Percentiles rank a stretch among this genome's conserved stretches.
Evolutionary conservation across 176 grass and related monocot species (phyloP).

Genomic region (Oryza punctata): DNA sequence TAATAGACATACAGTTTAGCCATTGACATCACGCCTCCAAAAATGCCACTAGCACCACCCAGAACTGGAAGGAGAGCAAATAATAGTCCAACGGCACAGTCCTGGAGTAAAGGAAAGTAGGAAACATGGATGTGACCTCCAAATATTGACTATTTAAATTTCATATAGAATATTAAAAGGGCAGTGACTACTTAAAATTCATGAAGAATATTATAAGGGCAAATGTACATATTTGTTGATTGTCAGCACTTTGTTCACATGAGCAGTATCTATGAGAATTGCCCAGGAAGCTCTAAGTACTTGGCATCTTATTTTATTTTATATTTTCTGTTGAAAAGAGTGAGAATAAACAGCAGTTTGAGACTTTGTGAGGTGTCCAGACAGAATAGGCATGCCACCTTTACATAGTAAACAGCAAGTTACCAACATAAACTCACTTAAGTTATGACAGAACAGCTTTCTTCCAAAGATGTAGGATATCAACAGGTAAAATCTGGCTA

Average conservation of each 20-base stretch:
- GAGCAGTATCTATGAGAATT: too few relatives aligned
- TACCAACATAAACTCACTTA: background rate
- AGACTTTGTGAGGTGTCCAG: background rate
- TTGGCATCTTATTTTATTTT: background rate
- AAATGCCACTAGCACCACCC: constrained; percentile 79
- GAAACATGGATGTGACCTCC: background rate
- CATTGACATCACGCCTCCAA: constrained; percentile 95
- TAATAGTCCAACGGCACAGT: constrained; percentile 94
- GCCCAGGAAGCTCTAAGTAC: constrained; percentile 6
- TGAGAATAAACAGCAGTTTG: background rate
- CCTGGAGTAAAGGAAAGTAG: constrained; percentile 62
- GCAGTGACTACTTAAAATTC: background rate
- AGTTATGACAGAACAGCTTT: background rate
- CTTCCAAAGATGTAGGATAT: constrained; percentile 12
- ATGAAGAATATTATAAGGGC: too few relatives aligned
- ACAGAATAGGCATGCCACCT: background rate
- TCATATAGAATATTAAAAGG: too few relatives aligned
- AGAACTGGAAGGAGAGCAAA: constrained; percentile 98
- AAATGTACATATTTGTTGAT: too few relatives aligned
- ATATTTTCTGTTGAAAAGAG: constrained; percentile 5
- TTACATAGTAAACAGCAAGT: constrained; percentile 6
- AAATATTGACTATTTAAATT: background rate
- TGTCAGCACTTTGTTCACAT: too few relatives aligned
- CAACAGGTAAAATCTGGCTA: constrained; percentile 19
- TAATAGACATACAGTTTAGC: constrained; percentile 72